phyloP scores from a whole-genome alignment of 495 filamentous ascomycete species.

The Rusavskia elegans region DNA sequence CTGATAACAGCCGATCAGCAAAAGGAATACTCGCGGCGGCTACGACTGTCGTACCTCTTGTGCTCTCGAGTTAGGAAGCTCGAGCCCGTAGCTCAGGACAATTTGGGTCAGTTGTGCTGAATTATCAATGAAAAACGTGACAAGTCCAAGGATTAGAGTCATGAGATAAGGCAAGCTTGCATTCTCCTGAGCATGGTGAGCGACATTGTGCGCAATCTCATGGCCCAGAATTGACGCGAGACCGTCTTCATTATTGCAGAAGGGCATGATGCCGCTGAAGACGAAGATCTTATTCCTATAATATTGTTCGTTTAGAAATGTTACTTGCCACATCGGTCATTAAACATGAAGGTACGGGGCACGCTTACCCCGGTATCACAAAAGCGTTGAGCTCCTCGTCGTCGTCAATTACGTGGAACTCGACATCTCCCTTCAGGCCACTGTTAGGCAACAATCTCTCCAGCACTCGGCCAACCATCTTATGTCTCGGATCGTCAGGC shows the following conservation, averaged over 20 bases:
- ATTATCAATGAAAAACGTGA: constrained; percentile 35
- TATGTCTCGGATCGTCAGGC: constrained; percentile 30
- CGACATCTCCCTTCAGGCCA: constrained; percentile 49
- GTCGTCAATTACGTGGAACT: constrained; percentile 71
- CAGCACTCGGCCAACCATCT: constrained; percentile 52
- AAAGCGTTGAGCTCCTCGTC: constrained; percentile 57
- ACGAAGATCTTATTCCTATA: constrained; percentile 79
- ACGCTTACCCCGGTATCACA: constrained; percentile 57
- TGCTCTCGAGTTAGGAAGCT: constrained; percentile 51
- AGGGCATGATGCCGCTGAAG: constrained; percentile 62
- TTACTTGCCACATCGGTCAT: no score
- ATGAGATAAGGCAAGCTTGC: constrained; percentile 48
- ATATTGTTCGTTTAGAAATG: no score
- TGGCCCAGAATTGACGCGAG: constrained; percentile 78
- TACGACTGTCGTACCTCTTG: constrained; percentile 34
- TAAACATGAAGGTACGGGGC: background rate
- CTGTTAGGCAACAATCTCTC: constrained; percentile 51
- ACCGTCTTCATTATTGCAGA: constrained; percentile 56
- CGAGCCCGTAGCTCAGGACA: constrained; percentile 45
- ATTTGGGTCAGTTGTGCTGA: constrained; percentile 26
- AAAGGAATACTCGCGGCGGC: background rate
- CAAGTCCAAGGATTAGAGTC: constrained; percentile 32
- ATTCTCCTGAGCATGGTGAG: constrained; percentile 62
- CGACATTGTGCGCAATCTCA: constrained; percentile 87
- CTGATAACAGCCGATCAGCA: constrained; percentile 9